Evolutionary conservation across 2,329 filamentous ascomycete genomes (phyloP).

Genomic region (Trichoderma arundinaceum): DNA sequence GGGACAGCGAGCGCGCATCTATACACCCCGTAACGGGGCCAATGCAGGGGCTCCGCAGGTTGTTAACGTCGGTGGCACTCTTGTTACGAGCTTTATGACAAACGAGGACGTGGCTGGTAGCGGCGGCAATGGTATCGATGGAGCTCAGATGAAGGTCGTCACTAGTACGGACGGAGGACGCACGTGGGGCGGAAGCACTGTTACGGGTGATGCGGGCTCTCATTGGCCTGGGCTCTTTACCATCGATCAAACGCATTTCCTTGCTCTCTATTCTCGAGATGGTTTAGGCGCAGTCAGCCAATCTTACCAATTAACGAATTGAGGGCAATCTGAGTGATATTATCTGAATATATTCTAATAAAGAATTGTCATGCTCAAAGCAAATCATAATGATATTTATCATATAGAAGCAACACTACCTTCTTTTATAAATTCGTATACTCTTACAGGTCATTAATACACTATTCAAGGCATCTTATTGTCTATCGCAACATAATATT

Average conservation of each 20-base stretch:
- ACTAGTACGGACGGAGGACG: slow-evolving; percentile 3
- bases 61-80: slow-evolving; percentile 48
- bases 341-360: no score
- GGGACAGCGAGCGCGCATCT: slow-evolving; percentile 46
- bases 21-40: slow-evolving; percentile 39
- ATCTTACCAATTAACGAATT: slow-evolving; percentile 8
- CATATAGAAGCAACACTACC: no score
- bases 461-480: no score
- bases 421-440: no score
- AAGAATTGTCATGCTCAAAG: no score
- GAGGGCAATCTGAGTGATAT: neutral
- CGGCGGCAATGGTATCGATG: slow-evolving; percentile 6
- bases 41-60: slow-evolving; percentile 50
- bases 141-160: slow-evolving; percentile 13
- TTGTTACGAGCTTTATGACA: slow-evolving; percentile 53
- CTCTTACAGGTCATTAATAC: no score
- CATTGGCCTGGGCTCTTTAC: slow-evolving; percentile 7
- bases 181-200: neutral
- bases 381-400: no score
- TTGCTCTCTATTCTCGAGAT: slow-evolving; percentile 8
- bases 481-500: no score
- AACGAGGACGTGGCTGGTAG: slow-evolving; percentile 46
- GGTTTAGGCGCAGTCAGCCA: slow-evolving; percentile 6
- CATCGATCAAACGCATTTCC: slow-evolving; percentile 5
- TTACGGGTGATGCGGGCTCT: neutral